Percentiles rank a stretch among this genome's conserved stretches.
phyloP scores from a whole-genome alignment of 2,329 filamentous ascomycete genomes.

The Calonectria pteridis region DNA sequence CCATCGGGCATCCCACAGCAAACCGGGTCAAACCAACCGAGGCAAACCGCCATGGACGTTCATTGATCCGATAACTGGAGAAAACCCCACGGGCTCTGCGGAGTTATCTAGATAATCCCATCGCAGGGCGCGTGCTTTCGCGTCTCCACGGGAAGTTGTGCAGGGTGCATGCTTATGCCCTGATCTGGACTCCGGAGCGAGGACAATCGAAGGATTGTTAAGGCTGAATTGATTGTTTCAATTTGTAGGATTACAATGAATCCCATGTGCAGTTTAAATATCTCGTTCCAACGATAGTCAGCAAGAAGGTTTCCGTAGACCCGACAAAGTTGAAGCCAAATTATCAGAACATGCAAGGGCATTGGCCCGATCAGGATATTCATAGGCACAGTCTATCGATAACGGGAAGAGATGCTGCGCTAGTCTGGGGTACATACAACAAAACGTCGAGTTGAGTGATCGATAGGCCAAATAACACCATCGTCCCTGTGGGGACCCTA shows the following conservation, averaged over 20 bases:
- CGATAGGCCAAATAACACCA: slow-evolving; percentile 45
- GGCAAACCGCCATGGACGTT: neutral
- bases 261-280: neutral
- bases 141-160: neutral
- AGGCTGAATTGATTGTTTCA: neutral
- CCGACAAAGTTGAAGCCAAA: neutral
- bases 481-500: slow-evolving; percentile 36
- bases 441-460: slow-evolving; percentile 39
- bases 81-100: slow-evolving; percentile 16
- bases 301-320: neutral
- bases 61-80: slow-evolving; percentile 7
- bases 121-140: neutral
- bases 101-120: slow-evolving; percentile 24
- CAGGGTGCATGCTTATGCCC: neutral
- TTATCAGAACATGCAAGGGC: neutral
- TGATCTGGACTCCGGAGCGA: neutral
- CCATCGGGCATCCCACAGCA: slow-evolving; percentile 32
- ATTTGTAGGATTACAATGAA: neutral
- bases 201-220: neutral
- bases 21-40: slow-evolving; percentile 5
- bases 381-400: neutral
- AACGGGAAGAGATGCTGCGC: neutral
- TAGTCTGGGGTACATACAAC: slow-evolving; percentile 4
- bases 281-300: neutral
- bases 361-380: slow-evolving; percentile 14